Evolutionary conservation across 148 eudicot genomes (phyloP).

Genomic region (Dianthus caryophyllus): DNA sequence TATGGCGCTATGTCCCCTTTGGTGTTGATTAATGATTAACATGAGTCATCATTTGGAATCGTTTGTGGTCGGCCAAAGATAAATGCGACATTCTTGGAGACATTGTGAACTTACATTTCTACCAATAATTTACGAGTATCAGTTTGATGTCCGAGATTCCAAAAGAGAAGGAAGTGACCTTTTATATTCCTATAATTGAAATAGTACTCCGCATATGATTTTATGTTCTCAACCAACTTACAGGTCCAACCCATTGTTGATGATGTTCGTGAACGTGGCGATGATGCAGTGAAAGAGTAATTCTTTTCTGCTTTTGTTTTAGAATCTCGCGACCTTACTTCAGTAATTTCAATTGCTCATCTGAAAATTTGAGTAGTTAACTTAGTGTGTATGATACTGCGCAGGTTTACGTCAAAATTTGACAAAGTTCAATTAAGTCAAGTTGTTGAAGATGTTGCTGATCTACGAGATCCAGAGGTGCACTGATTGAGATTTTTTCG

Average conservation of each 20-base stretch:
- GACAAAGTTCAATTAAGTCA: conserved; percentile 74
- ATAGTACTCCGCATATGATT: neutral
- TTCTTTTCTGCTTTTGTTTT: conserved; percentile 29
- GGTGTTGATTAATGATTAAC: no score
- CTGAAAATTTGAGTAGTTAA: neutral
- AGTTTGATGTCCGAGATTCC: no score
- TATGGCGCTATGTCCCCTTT: no score
- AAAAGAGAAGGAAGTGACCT: no score
- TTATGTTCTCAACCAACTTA: conserved; percentile 1
- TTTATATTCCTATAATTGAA: neutral
- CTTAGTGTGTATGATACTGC: conserved; percentile 10
- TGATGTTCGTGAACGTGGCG: conserved; percentile 77
- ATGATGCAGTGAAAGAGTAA: conserved; percentile 92
- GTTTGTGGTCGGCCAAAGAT: no score
- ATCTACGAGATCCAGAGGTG: conserved; percentile 93
- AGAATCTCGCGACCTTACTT: neutral
- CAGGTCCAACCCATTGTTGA: conserved; percentile 98
- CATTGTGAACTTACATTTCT: no score
- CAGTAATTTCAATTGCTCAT: neutral
- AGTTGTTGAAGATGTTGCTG: conserved; percentile 64
- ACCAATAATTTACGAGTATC: no score
- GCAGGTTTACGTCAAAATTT: conserved; percentile 72
- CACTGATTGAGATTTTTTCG: neutral
- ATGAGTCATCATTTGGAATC: no score
- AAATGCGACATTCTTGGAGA: no score